Evolutionary conservation across 306 rosid genomes (phyloP), one percentile per base, ranked within the genome.

Genomic region (Malus domestica): DNA sequence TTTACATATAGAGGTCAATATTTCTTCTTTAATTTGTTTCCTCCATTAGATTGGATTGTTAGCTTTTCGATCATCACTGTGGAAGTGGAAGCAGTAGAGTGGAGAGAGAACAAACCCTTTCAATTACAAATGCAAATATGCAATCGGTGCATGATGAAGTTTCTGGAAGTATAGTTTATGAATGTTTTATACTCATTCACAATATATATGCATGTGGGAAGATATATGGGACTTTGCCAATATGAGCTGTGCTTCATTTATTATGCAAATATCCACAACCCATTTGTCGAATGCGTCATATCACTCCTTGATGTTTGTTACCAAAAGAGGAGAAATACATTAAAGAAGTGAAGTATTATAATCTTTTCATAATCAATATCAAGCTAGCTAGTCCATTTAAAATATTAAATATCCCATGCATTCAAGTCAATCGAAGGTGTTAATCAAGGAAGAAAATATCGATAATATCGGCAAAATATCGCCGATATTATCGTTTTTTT

Each of bases 271-370:
- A 42, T 42, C 55, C 75, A 67, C 20, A 55, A 30, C 68, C 68
- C 70, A 67, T 68, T 61, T 68, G 64, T 35, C 33, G 25, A 32
- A 58, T 69, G 27, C 71, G 55, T 66, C 52, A 4, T 57, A 52
- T 62, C 77, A 70, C 60, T 65, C 71, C 27, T 72, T 45, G 67
- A 42, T 72, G 78, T 64, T 74, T 59, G 55, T 51, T 51, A 15
- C 64, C 78, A 0, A 46, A 72, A 40, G 72, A n/a, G 68, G 73
- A 65, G 74, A 79, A 20, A 62, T 35, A 62, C 63, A 44, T 78
- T 71, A 20, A 49, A 64, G 19, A 51, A 54, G 67, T 19, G 54
- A 63, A 63, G 29, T 35, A 8, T 33, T 63, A 15, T 54, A 52
- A 38, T 38, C 10, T 8, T 38, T 38, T 27, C 67, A 27, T 61